A percentile compares a stretch with the other conserved stretches of the same genome.
phyloP scores from a whole-genome alignment of 306 rosid species.

The Vigna hirtella region DNA sequence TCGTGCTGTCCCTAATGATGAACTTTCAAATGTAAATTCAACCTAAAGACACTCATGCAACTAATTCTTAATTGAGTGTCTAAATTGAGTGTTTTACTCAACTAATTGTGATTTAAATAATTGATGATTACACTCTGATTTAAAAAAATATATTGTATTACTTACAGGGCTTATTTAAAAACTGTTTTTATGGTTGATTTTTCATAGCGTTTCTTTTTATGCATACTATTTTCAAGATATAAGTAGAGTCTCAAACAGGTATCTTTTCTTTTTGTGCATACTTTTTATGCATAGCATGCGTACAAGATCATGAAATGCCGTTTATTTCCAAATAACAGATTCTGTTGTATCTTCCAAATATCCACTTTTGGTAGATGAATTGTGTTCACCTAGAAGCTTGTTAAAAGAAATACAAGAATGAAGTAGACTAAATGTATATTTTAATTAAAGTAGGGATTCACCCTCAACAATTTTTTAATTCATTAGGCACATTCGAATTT shows the following conservation, averaged over 20 bases:
- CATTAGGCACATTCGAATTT: not conserved
- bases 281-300: not conserved
- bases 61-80: no score
- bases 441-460: no score
- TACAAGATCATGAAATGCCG: not conserved
- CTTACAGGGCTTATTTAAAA: no score
- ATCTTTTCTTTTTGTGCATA: not conserved
- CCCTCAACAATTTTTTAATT: no score
- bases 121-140: no score
- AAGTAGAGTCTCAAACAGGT: not conserved
- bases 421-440: not conserved
- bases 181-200: no score
- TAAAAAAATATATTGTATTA: no score
- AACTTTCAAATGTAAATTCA: no score
- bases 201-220: not conserved
- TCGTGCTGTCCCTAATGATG: no score
- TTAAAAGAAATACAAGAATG: not conserved
- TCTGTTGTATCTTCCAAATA: not conserved
- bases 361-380: not conserved
- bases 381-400: not conserved
- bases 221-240: not conserved
- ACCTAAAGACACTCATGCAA: no score
- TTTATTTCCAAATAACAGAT: not conserved
- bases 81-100: no score
- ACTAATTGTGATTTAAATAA: no score